Percentiles rank a stretch among this genome's conserved stretches.
Evolutionary conservation across 768 basidiomycete species (phyloP).

Genomic region (Suillus placidus): DNA sequence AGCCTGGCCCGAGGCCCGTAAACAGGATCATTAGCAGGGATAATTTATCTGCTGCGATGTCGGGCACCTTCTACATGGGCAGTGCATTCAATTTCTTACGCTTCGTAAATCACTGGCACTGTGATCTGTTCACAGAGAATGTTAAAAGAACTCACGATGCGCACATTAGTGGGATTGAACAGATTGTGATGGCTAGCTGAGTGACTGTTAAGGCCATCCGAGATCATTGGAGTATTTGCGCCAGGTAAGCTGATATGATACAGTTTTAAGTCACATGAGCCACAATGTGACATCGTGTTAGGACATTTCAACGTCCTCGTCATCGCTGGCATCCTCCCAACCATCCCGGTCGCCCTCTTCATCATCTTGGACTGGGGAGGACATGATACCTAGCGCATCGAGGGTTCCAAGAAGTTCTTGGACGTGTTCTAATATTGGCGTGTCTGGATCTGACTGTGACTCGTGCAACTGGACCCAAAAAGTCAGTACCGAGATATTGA

Average conservation of each 20-base stretch:
- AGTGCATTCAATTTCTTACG: not conserved
- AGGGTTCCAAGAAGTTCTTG: slow-evolving; percentile 72
- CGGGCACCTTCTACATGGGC: not conserved
- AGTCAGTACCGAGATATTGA: slow-evolving; percentile 11
- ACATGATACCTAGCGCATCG: slow-evolving; percentile 64
- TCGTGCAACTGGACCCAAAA: slow-evolving; percentile 56
- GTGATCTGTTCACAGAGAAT: not conserved
- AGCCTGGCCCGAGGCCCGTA: not conserved
- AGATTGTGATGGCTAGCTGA: not conserved
- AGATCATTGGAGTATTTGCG: not conserved
- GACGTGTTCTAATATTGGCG: slow-evolving; percentile 73
- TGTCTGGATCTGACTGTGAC: slow-evolving; percentile 74
- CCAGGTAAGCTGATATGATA: not conserved
- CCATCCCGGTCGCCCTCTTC: slow-evolving; percentile 48
- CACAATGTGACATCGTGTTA: slow-evolving; percentile 23
- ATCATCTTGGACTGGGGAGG: slow-evolving; percentile 61
- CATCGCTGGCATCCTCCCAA: slow-evolving; percentile 67
- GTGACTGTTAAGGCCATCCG: not conserved
- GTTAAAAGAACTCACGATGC: not conserved
- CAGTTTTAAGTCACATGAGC: not conserved
- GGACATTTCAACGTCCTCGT: slow-evolving; percentile 59
- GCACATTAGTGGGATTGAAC: not conserved
- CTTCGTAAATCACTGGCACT: not conserved
- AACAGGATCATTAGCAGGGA: not conserved
- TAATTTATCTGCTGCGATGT: not conserved